Evolutionary conservation across 495 filamentous ascomycete genomes (phyloP).

Genomic region (Penicillium canariense): DNA sequence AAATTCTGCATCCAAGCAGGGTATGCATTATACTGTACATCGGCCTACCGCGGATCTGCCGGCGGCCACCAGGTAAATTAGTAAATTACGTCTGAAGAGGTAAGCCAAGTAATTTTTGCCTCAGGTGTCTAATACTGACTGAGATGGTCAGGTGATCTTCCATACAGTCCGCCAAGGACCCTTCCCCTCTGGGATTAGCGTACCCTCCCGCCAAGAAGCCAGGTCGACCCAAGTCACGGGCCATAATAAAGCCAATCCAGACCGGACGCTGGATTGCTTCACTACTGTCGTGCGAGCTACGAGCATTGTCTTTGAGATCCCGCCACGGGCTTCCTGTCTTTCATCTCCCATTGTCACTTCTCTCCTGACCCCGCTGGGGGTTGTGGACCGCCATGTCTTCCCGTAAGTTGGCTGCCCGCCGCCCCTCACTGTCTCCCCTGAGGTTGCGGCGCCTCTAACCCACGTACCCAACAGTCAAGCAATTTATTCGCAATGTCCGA

Average conservation of each 20-base stretch:
- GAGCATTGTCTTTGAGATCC: constrained; percentile 11
- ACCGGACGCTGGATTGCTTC: constrained; percentile 16
- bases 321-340: constrained; percentile 3
- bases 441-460: constrained; percentile 25
- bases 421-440: constrained; percentile 30
- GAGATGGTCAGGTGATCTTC: constrained; percentile 2
- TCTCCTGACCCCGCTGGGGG: constrained; percentile 36
- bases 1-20: neutral
- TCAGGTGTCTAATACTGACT: neutral
- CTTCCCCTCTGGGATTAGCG: constrained; percentile 16
- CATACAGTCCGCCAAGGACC: neutral
- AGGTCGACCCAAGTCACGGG: constrained; percentile 32
- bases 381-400: constrained; percentile 61
- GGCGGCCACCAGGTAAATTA: neutral
- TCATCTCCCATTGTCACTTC: constrained; percentile 18
- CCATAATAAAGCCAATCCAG: constrained; percentile 30
- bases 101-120: neutral
- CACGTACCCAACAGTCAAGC: constrained; percentile 68
- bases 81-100: constrained; percentile 2
- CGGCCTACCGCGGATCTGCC: neutral
- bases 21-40: neutral
- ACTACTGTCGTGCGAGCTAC: constrained; percentile 12
- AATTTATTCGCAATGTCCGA: constrained; percentile 98
- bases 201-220: constrained; percentile 27
- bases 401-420: constrained; percentile 49